Base-by-base conservation (phyloP, 2,329 filamentous ascomycete genomes). In the Calonectria leucothoes region DNA sequence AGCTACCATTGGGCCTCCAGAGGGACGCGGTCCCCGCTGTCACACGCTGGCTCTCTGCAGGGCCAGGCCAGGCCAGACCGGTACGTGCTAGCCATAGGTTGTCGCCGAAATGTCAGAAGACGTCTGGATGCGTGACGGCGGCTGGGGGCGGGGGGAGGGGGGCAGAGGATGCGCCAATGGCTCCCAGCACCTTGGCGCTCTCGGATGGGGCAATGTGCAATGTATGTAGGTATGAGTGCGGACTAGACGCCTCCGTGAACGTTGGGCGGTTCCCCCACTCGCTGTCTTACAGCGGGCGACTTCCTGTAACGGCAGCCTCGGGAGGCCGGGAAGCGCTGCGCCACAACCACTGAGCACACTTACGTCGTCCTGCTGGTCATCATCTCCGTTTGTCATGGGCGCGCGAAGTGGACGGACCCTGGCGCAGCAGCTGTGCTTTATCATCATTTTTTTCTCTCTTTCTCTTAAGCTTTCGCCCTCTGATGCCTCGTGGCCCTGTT, bases 331-430 rank as follows among this genome's bases (percentile, higher is more conserved):
- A 27, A 66, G 27, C 42, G 70, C 73, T 74, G 73, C 73, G 73
- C 73, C 73, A 72, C 73, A 73, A 69, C 63, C 70, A 59, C 48
- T 23, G 42, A 33, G 69, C 55, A 45, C 45, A 72, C 65, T 69
- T 72, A 51, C 70, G 70, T 71, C 37, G 57, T 51, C 33, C 37
- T 45, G 59, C 64, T 39, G 65, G 64, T 67, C 69, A 67, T 52
- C 69, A 67, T 71, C 51, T 63, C 70, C 31, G 33, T 59, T 23
- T 27, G 33, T 64, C 67, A 70, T 70, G 59, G 57, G 55, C 67
- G 49, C 27, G 59, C 37, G 49, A 14, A n/a, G n/a, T n/a, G n/a
- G n/a, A n/a, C n/a, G 55, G 55, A 39, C 55, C 55, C 55, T 61
- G 55, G 35, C 55, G 55, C 55, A 61, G 37, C 49, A 15, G 15